A percentile compares a stretch with the other conserved stretches of the same genome.
Evolutionary conservation across 345 rosid genomes (phyloP).

Genomic region (Cardamine resedifolia): DNA sequence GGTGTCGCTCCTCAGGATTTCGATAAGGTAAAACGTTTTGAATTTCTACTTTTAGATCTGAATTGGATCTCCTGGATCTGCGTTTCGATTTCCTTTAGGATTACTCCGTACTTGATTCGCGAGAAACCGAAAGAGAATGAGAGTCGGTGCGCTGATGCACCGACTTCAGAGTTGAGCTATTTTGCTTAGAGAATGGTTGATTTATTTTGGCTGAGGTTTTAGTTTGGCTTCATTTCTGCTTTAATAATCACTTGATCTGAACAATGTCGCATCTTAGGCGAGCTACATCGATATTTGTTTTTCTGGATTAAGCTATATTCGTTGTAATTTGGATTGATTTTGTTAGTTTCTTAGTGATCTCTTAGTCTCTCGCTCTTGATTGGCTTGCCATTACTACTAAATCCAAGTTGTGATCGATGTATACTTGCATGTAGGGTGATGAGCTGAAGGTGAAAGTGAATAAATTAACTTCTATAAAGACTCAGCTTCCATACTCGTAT

Average conservation of each 20-base stretch:
- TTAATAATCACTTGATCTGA: conserved; percentile 12
- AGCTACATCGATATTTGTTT: not conserved
- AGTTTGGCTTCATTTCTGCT: conserved; percentile 3
- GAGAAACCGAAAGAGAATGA: not conserved
- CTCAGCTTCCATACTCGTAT: conserved; percentile 92
- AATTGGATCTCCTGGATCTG: conserved; percentile 30
- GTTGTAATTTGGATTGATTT: not conserved
- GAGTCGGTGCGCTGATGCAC: conserved; percentile 24
- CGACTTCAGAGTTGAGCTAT: not conserved
- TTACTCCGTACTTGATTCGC: not conserved
- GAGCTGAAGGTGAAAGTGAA: conserved; percentile 84
- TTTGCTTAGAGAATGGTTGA: not conserved
- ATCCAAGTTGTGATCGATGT: not conserved
- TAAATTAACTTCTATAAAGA: conserved; percentile 87
- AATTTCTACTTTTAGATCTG: conserved; percentile 34
- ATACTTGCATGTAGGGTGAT: conserved; percentile 55
- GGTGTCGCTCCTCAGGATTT: conserved; percentile 98
- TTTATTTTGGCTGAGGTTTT: conserved; percentile 2
- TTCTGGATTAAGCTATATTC: not conserved
- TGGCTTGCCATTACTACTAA: not conserved
- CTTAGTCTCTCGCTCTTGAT: not conserved
- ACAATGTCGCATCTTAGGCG: conserved; percentile 26
- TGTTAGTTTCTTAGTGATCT: conserved; percentile 8
- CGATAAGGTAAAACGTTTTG: conserved; percentile 51
- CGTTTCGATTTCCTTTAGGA: not conserved